Evolutionary conservation across 2,329 filamentous ascomycete species (phyloP).

Genomic region (Eutypella sp.): DNA sequence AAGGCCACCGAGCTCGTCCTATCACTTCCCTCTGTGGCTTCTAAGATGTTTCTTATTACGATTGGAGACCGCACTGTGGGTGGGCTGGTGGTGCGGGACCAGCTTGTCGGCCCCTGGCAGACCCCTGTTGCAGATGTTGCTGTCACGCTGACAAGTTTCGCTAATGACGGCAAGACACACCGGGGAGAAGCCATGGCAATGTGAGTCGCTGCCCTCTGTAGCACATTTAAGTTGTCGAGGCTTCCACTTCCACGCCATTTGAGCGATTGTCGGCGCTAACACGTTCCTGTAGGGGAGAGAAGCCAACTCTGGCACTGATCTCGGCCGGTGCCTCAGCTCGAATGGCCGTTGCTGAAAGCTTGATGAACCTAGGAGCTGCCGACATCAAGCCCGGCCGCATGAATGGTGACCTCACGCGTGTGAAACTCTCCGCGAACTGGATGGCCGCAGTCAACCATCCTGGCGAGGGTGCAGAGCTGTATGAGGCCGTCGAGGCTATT

Average conservation of each 20-base stretch:
- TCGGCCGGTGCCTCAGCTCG: constrained; percentile 84
- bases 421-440: constrained; percentile 95
- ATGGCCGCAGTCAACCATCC: constrained; percentile 95
- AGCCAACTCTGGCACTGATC: constrained; percentile 68
- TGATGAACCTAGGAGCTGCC: constrained; percentile 84
- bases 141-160: constrained; percentile 80
- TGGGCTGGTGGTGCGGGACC: constrained; percentile 81
- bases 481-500: constrained; percentile 89
- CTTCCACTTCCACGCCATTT: too few species aligned
- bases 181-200: constrained; percentile 93
- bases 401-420: constrained; percentile 65
- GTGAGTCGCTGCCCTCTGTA: constrained; percentile 25
- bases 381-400: constrained; percentile 39
- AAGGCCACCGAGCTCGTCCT: constrained; percentile 79
- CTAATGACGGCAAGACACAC: constrained; percentile 57
- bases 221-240: too few species aligned
- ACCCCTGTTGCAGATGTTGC: constrained; percentile 90
- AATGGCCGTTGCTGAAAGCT: constrained; percentile 91
- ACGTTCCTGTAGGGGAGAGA: constrained; percentile 11
- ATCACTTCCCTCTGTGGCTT: constrained; percentile 83
- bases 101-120: constrained; percentile 97
- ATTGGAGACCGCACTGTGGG: constrained; percentile 92
- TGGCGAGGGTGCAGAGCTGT: constrained; percentile 86
- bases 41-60: constrained; percentile 94
- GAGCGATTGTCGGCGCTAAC: not conserved